These are phyloP conservation scores for Candida sp. DNA, from an alignment of 1,139 yeast species.

Conservation along the genomic window DNA sequence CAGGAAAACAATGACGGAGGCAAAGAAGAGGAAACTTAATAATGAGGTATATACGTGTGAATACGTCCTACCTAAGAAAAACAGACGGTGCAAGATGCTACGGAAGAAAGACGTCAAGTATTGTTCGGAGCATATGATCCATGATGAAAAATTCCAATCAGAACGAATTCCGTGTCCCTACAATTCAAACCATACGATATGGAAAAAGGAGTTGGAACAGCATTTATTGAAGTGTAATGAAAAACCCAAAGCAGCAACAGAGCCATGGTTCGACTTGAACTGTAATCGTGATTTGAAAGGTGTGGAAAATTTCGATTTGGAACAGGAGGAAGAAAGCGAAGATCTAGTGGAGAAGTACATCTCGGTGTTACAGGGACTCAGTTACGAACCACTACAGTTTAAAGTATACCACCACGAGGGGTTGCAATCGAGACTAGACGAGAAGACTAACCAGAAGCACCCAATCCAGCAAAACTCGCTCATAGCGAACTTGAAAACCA, in stretches of 20 bases:
- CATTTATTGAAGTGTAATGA: slow-evolving; percentile 72
- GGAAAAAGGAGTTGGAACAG: slow-evolving; percentile 56
- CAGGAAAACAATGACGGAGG: slow-evolving; percentile 6
- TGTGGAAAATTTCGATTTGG: slow-evolving; percentile 20
- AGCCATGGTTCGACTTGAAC: slow-evolving; percentile 48
- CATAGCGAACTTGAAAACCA: slow-evolving; percentile 65
- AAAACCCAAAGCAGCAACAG: slow-evolving; percentile 30
- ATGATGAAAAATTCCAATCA: slow-evolving; percentile 15
- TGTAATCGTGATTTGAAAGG: slow-evolving; percentile 27
- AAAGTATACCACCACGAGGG: slow-evolving; percentile 29
- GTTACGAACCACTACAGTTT: slow-evolving; percentile 15
- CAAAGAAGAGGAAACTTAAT: slow-evolving; percentile 20
- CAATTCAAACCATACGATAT: slow-evolving; percentile 76
- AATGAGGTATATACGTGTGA: slow-evolving; percentile 35
- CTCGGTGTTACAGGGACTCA: slow-evolving; percentile 25
- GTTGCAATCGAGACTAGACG: slow-evolving; percentile 39
- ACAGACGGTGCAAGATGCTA: slow-evolving; percentile 65
- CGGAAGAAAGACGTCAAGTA: slow-evolving; percentile 51
- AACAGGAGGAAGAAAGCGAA: slow-evolving; percentile 14
- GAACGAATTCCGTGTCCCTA: slow-evolving; percentile 76
- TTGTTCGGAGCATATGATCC: slow-evolving; percentile 66
- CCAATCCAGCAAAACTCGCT: slow-evolving; percentile 83
- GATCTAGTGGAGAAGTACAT: slow-evolving; percentile 32
- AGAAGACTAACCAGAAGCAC: slow-evolving; percentile 69
- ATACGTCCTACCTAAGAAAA: slow-evolving; percentile 49